Base-by-base conservation (phyloP, 2,329 filamentous ascomycete species). In the Arthrobotrys sphaeroides region DNA sequence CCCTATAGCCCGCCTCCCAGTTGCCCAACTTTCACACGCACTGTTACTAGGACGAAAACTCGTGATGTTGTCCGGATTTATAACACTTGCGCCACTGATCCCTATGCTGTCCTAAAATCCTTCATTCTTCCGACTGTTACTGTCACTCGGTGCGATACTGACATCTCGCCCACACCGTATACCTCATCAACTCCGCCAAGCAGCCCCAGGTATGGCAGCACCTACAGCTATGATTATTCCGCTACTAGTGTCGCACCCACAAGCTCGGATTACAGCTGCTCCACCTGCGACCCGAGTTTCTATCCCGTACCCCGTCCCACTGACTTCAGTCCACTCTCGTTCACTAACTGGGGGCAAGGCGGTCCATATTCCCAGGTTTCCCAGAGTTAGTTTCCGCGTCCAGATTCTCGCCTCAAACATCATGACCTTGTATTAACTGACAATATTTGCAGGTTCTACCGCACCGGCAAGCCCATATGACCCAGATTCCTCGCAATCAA, bases 61-160 rank as follows among this genome's bases (percentile, higher is more conserved):
- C 62, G 55, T 10, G 62, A 74, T 42, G 38, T 68, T 26, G 68
- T 22, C 13, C 53, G 36, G 10, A 64, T 74, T 20, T 74, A 74
- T 26, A 68, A 74, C 24, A 68, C 51, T 12, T 74, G 70, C 43
- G 70, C 62, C 18, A 38, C 31, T 20, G 33, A 74, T 26, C 55
- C 70, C 57, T 74, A 74, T 26, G 43, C 62, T n/a, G 22, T 68
- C 2, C 43, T 64, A 20, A 67, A 62, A 9, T 74, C 70, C 5
- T 68, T 74, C 22, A 16, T 64, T 57, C 45, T 74, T 10, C 70
- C 70, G 26, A 68, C 62, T 0, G 62, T 55, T n/a, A 74, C 62
- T 31, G 36, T 74, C 55, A 74, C 62, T 3, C 53, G 51, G 38
- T 74, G 70, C 31, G 22, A 64, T 51, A 1, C 26, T 3, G 12